Conservation (phyloP, 129 eudicot genomes). For the Ambrosia trifida region DNA sequence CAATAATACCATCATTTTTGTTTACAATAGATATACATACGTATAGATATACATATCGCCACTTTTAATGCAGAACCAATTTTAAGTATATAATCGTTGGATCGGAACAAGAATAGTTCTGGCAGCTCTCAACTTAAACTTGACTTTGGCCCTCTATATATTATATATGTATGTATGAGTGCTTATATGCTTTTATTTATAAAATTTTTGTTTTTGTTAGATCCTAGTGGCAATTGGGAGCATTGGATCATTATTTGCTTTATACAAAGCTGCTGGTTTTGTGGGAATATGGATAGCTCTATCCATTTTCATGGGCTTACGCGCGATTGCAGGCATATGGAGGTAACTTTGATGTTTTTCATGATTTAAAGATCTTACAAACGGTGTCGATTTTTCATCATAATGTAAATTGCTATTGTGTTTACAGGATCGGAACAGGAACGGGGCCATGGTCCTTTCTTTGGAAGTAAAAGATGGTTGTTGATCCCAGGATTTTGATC, state of each 20-base stretch:
- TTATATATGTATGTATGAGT: not conserved
- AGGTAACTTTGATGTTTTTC: constrained; percentile 42
- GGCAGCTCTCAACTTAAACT: not conserved
- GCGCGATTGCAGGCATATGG: constrained; percentile 76
- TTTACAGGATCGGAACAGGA: constrained; percentile 77
- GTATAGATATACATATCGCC: too few relatives aligned
- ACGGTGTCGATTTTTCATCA: not conserved
- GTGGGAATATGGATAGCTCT: constrained; percentile 84
- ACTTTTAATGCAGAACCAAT: too few relatives aligned
- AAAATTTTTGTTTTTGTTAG: constrained; percentile 34
- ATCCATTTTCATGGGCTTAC: constrained; percentile 69
- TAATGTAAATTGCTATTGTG: not conserved
- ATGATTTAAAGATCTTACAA: not conserved
- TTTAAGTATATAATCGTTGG: too few relatives aligned
- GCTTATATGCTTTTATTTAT: not conserved
- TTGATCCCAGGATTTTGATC: constrained; percentile 3
- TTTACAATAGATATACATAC: not conserved
- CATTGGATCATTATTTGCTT: constrained; percentile 54
- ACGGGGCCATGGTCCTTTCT: constrained; percentile 83
- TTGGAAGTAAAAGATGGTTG: constrained; percentile 24
- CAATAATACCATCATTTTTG: not conserved
- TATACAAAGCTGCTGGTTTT: constrained; percentile 54
- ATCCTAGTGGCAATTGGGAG: constrained; percentile 61
- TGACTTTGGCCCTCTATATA: not conserved
- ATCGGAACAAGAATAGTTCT: too few relatives aligned